phyloP scores from a whole-genome alignment of 768 basidiomycete genomes.

The Hortiboletus campestris region DNA sequence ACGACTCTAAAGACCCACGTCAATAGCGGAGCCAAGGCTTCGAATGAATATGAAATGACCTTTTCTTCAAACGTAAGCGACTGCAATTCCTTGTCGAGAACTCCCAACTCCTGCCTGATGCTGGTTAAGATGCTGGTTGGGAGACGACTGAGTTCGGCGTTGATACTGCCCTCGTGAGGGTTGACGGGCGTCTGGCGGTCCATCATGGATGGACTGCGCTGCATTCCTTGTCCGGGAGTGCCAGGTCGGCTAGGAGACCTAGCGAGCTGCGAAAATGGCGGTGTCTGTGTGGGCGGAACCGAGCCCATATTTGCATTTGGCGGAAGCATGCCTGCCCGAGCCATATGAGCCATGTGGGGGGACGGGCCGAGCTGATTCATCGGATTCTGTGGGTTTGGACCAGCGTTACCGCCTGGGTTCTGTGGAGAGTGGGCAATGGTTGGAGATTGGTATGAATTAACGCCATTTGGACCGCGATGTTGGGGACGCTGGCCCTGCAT shows the following conservation, averaged over 20 bases:
- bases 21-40: neutral
- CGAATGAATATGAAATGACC: conserved; percentile 36
- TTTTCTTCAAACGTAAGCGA: conserved; percentile 55
- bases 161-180: conserved; percentile 28
- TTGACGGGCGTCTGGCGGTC: conserved; percentile 43
- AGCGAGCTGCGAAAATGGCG: conserved; percentile 42
- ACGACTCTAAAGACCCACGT: conserved; percentile 33
- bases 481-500: conserved; percentile 38
- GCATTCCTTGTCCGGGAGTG: conserved; percentile 49
- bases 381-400: conserved; percentile 32
- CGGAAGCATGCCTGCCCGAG: conserved; percentile 48
- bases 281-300: conserved; percentile 39
- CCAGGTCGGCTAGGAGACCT: conserved; percentile 62
- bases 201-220: conserved; percentile 58
- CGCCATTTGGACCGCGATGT: conserved; percentile 47
- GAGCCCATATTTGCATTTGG: conserved; percentile 41
- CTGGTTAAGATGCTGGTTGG: conserved; percentile 32
- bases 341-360: conserved; percentile 49
- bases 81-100: conserved; percentile 45
- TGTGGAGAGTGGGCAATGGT: conserved; percentile 64
- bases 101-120: conserved; percentile 43
- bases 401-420: conserved; percentile 35
- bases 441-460: conserved; percentile 58
- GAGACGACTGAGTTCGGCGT: conserved; percentile 43
- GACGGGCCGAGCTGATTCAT: conserved; percentile 55